phyloP scores from a whole-genome alignment of 106 monocot genomes.

The Phalaenopsis aphrodite region DNA sequence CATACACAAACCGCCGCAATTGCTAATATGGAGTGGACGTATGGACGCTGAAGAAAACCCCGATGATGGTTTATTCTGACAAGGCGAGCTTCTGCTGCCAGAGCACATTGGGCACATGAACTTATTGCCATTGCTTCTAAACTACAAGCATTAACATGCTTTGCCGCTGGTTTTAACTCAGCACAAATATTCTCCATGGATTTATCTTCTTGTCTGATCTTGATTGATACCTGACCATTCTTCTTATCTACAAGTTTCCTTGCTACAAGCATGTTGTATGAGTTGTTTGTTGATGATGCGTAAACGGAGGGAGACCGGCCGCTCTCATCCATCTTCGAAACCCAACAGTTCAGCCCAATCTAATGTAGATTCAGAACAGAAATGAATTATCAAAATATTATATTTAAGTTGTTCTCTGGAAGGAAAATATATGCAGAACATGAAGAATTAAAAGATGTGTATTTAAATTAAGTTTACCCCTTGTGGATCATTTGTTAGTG shows the following conservation, averaged over 20 bases:
- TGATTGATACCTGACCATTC: slow-evolving; percentile 15
- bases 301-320: slow-evolving; percentile 20
- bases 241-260: slow-evolving; percentile 19
- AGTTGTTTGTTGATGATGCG: slow-evolving; percentile 28
- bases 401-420: not conserved
- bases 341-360: slow-evolving; percentile 25
- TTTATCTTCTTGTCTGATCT: slow-evolving; percentile 9
- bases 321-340: slow-evolving; percentile 11
- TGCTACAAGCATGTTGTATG: slow-evolving; percentile 37
- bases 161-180: slow-evolving; percentile 3
- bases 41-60: slow-evolving; percentile 53
- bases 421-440: slow-evolving; percentile 8
- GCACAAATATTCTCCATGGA: slow-evolving; percentile 11
- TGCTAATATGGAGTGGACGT: slow-evolving; percentile 52
- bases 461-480: slow-evolving; percentile 53
- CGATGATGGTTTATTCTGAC: slow-evolving; percentile 9
- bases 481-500: slow-evolving; percentile 89
- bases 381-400: slow-evolving; percentile 13
- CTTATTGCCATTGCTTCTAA: not conserved
- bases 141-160: not conserved
- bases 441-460: not conserved
- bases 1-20: slow-evolving; percentile 88
- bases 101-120: slow-evolving; percentile 38
- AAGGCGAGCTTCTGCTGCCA: slow-evolving; percentile 12
- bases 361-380: not conserved